Evolutionary conservation across 306 rosid genomes (phyloP), one percentile per base, ranked within the genome.

Genomic region (Trifolium subterraneum): DNA sequence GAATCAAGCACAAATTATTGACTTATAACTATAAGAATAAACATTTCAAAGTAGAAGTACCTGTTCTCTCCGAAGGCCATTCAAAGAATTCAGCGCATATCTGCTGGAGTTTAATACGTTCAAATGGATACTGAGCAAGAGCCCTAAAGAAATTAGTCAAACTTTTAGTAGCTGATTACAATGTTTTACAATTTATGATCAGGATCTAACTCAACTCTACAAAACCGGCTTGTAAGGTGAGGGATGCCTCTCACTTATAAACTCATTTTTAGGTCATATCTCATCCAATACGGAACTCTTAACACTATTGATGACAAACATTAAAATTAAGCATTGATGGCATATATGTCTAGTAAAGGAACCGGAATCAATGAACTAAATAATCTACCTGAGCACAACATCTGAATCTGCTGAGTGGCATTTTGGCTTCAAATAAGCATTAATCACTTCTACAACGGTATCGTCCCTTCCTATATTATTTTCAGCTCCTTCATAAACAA

Each of bases 11-110:
- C 20, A n/a, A 65, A 14, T 23, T 35, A 19, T 38, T 52, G 45
- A 29, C 12, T 7, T 42, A 42, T 11, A 44, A 44, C 50, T 44
- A 59, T 33, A 55, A 36, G 69, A 77, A 56, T 55, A 39, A 13
- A 74, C 31, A 47, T 14, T 55, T 73, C 51, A 65, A 74, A 78
- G 54, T 42, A 78, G 79, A 70, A 64, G 61, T 80, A 92, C 96
- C 97, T 86, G 91, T 92, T 86, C 74, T 92, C 72, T 86, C 92
- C n/a, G 82, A 68, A 78, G 89, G 78, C 97, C 96, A 92, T 60
- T 71, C 81, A 70, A 92, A 89, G 74, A 83, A 80, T 75, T 78
- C 86, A 39, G 72, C 75, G 38, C 97, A 92, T 66, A 85, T 75
- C 81, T 86, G 82, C 51, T 88, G 96, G 60, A 89, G 74, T 77